Conservation (phyloP, 805 yeast species). For the Saccharomycopsis malanga region DNA sequence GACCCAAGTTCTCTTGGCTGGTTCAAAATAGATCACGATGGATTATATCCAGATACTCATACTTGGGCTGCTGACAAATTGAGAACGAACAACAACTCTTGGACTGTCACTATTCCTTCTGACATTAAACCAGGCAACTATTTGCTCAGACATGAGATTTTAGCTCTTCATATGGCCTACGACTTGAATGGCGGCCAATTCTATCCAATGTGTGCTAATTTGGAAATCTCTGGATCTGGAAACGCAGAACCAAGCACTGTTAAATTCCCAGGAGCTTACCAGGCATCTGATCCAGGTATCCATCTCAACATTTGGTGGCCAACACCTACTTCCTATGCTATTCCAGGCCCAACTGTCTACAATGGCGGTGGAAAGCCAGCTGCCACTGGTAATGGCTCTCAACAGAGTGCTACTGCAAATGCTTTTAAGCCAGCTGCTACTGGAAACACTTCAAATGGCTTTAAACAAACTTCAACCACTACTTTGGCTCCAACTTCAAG, state of each 20-base stretch:
- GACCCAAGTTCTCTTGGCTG: slow-evolving; percentile 8
- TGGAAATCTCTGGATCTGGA: slow-evolving; percentile 15
- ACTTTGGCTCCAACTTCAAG: too few species aligned
- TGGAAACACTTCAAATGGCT: too few species aligned
- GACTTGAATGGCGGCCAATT: slow-evolving; percentile 16
- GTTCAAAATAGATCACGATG: slow-evolving; percentile 19
- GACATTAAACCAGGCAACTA: slow-evolving; percentile 18
- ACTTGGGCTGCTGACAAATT: slow-evolving; percentile 18
- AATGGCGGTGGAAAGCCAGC: background rate
- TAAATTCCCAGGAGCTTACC: slow-evolving; percentile 20
- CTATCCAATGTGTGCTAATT: slow-evolving; percentile 19
- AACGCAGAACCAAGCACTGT: slow-evolving; percentile 13
- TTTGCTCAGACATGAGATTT: slow-evolving; percentile 18
- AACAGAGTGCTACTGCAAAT: too few species aligned
- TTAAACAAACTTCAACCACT: too few species aligned
- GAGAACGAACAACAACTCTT: slow-evolving; percentile 13
- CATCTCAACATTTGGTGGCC: slow-evolving; percentile 15
- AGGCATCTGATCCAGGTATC: slow-evolving; percentile 17
- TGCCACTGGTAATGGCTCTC: background rate
- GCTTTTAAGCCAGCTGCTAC: too few species aligned
- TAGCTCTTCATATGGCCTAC: slow-evolving; percentile 18
- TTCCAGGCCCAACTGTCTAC: slow-evolving; percentile 21
- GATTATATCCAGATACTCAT: slow-evolving; percentile 2
- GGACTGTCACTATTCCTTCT: slow-evolving; percentile 17
- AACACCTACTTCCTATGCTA: slow-evolving; percentile 12